A percentile compares a stretch with the other conserved stretches of the same genome.
Conservation (phyloP, 345 rosid species). For the Geranium brycei region DNA sequence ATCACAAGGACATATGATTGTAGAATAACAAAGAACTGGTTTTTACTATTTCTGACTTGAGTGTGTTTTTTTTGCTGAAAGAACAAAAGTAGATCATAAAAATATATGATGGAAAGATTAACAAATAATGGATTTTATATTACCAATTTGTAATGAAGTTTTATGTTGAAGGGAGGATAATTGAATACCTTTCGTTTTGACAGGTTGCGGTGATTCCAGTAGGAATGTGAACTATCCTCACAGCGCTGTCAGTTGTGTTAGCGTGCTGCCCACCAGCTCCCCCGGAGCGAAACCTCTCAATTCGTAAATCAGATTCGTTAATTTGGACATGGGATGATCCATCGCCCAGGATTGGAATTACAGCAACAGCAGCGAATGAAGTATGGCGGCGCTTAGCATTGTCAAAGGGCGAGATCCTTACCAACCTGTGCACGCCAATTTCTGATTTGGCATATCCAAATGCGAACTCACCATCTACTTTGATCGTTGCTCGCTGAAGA, state of each 20-base stretch:
- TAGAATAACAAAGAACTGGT: no score
- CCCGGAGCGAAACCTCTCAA: slow-evolving; percentile 81
- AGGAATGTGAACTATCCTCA: slow-evolving; percentile 85
- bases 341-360: slow-evolving; percentile 72
- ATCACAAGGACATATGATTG: no score
- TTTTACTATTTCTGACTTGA: no score
- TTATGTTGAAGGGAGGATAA: no score
- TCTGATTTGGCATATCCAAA: slow-evolving; percentile 97
- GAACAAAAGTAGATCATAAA: no score
- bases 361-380: slow-evolving; percentile 98
- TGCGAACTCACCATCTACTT: slow-evolving; percentile 81
- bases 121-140: no score
- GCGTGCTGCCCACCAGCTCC: slow-evolving; percentile 90
- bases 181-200: slow-evolving; percentile 71
- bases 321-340: slow-evolving; percentile 68
- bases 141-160: no score
- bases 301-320: slow-evolving; percentile 78
- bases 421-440: slow-evolving; percentile 93
- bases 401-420: slow-evolving; percentile 89
- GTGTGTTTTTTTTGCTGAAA: no score
- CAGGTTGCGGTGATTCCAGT: slow-evolving; percentile 78
- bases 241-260: slow-evolving; percentile 95
- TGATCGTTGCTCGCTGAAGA: slow-evolving; percentile 86
- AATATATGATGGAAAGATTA: no score
- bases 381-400: slow-evolving; percentile 84